Evolutionary conservation across 169 alveolate species (phyloP).

Genomic region (Babesia caballi): DNA sequence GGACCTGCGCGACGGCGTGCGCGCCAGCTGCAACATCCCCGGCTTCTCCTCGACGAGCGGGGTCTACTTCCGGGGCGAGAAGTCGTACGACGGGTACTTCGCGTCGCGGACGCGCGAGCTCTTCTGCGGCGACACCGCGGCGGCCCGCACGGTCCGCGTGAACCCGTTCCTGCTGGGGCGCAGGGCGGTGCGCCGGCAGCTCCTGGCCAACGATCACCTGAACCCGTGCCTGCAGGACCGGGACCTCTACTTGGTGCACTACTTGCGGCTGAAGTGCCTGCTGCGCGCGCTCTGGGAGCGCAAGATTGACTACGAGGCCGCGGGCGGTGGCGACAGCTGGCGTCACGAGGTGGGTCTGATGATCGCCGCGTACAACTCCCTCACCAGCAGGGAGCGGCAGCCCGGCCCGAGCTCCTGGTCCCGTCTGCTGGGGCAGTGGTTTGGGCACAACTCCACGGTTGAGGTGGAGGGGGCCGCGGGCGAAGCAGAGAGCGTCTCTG

Average conservation of each 20-base stretch:
- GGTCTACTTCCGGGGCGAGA: conserved; percentile 63
- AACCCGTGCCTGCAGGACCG: conserved; percentile 19
- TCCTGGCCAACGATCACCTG: conserved; percentile 19
- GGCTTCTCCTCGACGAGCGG: conserved; percentile 55
- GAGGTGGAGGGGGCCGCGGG: neutral
- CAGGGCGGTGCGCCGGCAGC: neutral
- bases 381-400: neutral
- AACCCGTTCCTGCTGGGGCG: conserved; percentile 32
- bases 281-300: conserved; percentile 25
- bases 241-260: conserved; percentile 44
- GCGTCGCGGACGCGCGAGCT: conserved; percentile 33
- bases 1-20: conserved; percentile 61
- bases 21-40: conserved; percentile 75
- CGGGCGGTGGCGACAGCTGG: neutral
- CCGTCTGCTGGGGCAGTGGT: neutral
- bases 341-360: neutral
- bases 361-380: neutral
- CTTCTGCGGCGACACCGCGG: conserved; percentile 63
- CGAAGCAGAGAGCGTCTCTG: neutral
- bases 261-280: conserved; percentile 43
- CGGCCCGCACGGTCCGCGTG: conserved; percentile 53
- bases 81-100: conserved; percentile 71
- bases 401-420: neutral
- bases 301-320: conserved; percentile 7
- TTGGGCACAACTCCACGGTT: neutral